Conservation (phyloP, 257 asterid genomes). For the Rhazya stricta region DNA sequence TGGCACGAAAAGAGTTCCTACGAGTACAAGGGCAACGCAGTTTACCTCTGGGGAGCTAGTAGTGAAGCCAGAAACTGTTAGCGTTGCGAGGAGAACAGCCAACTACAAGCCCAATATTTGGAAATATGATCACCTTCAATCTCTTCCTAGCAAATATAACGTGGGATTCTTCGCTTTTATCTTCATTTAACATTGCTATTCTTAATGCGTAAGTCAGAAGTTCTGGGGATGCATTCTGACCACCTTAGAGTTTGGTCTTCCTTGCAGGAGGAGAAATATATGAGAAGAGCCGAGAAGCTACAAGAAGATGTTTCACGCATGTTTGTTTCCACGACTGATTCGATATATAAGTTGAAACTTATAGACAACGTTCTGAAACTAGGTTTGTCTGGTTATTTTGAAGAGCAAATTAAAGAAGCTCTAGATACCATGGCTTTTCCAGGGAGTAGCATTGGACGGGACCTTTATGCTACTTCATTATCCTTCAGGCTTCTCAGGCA, state of each 20-base stretch:
- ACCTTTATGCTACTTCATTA: conserved; percentile 37
- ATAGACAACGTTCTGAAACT: conserved; percentile 39
- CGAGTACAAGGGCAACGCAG: neutral
- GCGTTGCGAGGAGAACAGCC: conserved; percentile 35
- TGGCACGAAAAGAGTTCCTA: neutral
- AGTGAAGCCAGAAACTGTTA: neutral
- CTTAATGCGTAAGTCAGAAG: too few species aligned
- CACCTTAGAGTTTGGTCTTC: neutral
- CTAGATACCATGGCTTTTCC: conserved; percentile 8
- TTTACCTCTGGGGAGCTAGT: neutral
- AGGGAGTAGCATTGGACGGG: neutral
- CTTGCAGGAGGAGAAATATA: conserved; percentile 33
- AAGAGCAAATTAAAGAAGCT: conserved; percentile 26
- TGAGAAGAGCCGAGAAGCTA: conserved; percentile 27
- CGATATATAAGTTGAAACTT: conserved; percentile 32
- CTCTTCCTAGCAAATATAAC: conserved; percentile 26
- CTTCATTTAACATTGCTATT: too few species aligned
- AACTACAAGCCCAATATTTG: conserved; percentile 59
- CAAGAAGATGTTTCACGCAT: conserved; percentile 24
- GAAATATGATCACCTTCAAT: conserved; percentile 38
- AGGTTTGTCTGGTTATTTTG: conserved; percentile 35
- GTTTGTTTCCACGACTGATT: conserved; percentile 17
- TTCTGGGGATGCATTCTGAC: too few species aligned
- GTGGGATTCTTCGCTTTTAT: conserved; percentile 15
- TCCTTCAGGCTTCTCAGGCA: conserved; percentile 48